A percentile compares a stretch with the other conserved stretches of the same genome.
Evolutionary conservation across 1,284 basidiomycete species (phyloP).

Genomic region (Tilletia caries): DNA sequence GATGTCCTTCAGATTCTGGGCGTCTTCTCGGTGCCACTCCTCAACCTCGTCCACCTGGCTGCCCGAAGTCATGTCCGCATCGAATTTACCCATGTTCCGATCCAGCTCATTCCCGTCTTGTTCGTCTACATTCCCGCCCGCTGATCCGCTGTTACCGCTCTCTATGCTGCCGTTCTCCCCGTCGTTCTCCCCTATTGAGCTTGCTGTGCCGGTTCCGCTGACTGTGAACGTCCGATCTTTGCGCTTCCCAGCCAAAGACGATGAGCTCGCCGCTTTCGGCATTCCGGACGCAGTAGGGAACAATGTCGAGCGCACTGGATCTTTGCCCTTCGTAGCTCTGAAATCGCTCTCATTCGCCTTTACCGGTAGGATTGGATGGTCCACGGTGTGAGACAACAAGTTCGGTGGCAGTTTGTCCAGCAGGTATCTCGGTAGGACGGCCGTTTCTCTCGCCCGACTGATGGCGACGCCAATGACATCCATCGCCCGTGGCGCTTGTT

Average conservation of each 20-base stretch:
- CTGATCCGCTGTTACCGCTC: conserved; percentile 6
- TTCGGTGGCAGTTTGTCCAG: background rate
- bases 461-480: conserved; percentile 1
- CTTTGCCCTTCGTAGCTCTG: no score
- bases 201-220: conserved; percentile 39
- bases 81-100: background rate
- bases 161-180: conserved; percentile 11
- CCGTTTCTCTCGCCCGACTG: conserved; percentile 8
- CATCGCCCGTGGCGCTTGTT: background rate
- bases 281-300: background rate
- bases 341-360: no score
- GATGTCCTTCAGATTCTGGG: conserved; percentile 75
- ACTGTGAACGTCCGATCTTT: conserved; percentile 43
- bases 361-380: no score
- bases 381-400: no score
- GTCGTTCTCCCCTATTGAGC: conserved; percentile 5
- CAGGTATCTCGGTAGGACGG: conserved; percentile 4
- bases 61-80: no score
- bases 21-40: conserved; percentile 54
- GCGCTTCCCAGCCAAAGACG: conserved; percentile 29
- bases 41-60: conserved; percentile 10
- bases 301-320: background rate
- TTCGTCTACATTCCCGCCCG: background rate
- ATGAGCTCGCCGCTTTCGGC: background rate
- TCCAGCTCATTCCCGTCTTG: background rate